Conservation (phyloP, 2,329 filamentous ascomycete genomes). For the Gremmenia infestans region DNA sequence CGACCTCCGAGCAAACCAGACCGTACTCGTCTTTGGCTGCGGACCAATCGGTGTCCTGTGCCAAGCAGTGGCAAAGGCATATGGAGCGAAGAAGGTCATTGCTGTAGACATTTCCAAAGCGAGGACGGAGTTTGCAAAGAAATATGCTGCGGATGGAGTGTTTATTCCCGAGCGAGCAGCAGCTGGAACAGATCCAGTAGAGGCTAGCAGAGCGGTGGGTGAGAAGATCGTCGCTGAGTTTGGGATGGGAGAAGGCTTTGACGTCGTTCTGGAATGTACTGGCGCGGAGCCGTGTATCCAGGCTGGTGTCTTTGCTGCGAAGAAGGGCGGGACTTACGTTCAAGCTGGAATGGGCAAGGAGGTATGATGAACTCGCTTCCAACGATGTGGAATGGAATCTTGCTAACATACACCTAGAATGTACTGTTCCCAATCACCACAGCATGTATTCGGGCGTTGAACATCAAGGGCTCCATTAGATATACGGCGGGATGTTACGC, state of each 20-base stretch:
- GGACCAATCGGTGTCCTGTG: constrained; percentile 45
- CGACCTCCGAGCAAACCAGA: constrained; percentile 36
- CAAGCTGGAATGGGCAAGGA: constrained; percentile 38
- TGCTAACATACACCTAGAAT: constrained; percentile 4
- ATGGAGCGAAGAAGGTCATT: constrained; percentile 41
- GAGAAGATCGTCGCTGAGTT: constrained; percentile 36
- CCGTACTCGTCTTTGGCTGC: constrained; percentile 43
- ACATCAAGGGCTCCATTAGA: constrained; percentile 45
- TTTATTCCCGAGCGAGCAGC: constrained; percentile 35
- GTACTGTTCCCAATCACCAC: constrained; percentile 48
- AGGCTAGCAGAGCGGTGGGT: constrained; percentile 35
- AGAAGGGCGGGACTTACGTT: constrained; percentile 44
- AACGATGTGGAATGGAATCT: too few relatives aligned
- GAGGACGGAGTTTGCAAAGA: constrained; percentile 37
- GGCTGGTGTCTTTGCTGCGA: constrained; percentile 39
- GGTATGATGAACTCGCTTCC: background rate
- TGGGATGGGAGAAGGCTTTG: constrained; percentile 40
- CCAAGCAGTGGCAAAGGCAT: constrained; percentile 41
- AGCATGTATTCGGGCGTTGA: constrained; percentile 43
- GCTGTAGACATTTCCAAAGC: constrained; percentile 41
- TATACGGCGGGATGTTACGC: constrained; percentile 47
- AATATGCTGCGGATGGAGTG: constrained; percentile 41
- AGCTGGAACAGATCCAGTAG: constrained; percentile 32
- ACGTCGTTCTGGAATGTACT: constrained; percentile 46
- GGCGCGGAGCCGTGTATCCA: constrained; percentile 44